These are phyloP conservation scores for Tuber calosporum DNA, from an alignment of 495 filamentous ascomycete species.

Conservation along the genomic window DNA sequence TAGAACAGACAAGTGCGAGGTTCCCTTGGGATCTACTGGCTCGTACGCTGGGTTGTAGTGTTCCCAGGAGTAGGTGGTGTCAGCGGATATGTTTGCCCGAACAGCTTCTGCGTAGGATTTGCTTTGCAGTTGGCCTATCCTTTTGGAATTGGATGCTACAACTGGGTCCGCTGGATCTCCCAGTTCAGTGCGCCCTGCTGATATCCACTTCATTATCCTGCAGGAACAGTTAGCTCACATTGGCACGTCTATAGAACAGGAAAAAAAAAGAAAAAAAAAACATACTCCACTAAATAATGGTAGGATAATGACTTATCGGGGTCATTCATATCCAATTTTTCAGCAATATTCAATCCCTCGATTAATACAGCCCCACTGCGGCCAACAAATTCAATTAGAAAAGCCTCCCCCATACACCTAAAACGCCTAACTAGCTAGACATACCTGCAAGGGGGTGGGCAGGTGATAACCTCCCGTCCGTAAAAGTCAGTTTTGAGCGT, in stretches of 20 bases:
- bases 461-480: slow-evolving; percentile 36
- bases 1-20: slow-evolving; percentile 36
- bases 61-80: slow-evolving; percentile 34
- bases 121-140: slow-evolving; percentile 32
- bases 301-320: slow-evolving; percentile 25
- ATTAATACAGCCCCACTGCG: slow-evolving; percentile 36
- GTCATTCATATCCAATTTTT: slow-evolving; percentile 33
- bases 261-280: no score
- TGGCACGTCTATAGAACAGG: background rate
- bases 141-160: slow-evolving; percentile 26
- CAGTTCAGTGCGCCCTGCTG: slow-evolving; percentile 41
- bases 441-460: slow-evolving; percentile 37
- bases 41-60: slow-evolving; percentile 41
- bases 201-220: slow-evolving; percentile 43
- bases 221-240: slow-evolving; percentile 3
- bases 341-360: slow-evolving; percentile 41
- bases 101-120: slow-evolving; percentile 33
- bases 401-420: background rate
- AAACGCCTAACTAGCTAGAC: background rate
- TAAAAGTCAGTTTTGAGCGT: slow-evolving; percentile 27
- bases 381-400: slow-evolving; percentile 13
- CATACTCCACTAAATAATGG: slow-evolving; percentile 38
- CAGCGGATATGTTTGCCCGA: slow-evolving; percentile 34
- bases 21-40: slow-evolving; percentile 37
- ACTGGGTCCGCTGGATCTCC: slow-evolving; percentile 36